Evolutionary conservation across 2,329 filamentous ascomycete genomes (phyloP), one percentile per base, ranked within the genome.

Genomic region (Diaporthe velutina): DNA sequence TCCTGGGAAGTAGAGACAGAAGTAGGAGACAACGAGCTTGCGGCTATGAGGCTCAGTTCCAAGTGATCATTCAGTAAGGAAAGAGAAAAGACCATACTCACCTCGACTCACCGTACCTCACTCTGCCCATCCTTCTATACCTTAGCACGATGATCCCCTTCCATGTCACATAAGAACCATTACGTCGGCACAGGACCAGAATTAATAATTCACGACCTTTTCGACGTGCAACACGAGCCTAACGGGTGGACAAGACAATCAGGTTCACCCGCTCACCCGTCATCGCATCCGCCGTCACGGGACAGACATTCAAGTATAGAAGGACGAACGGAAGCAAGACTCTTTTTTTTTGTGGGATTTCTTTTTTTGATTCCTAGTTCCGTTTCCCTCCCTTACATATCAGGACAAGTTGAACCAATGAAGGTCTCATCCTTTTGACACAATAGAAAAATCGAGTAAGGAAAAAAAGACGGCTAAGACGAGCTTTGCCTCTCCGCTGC

Each of bases 361-460:
- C 22, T 12, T 71, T 38, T 71, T 38, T 71, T 71, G 28, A 50
- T 67, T 71, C 22, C 35, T 38, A 45, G 25, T 54, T 30, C 55
- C 28, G 40, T 48, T 70, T 45, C 28, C 52, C 25, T 54, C 67
- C 55, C 22, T 71, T 74, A 68, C 64, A 66, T 54, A 60, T 19
- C 58, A 71, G 52, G 66, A 60, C 71, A 48, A 58, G 64, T 57
- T 50, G 15, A 64, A 68, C 74, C 74, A 68, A n/a, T 50, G 22
- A 68, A 74, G 52, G 71, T 55, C 25, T 74, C 35, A 66, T 57
- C 57, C 74, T 45, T 33, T 67, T 73, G 25, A 73, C 33, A 71
- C 67, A 75, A 54, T 61, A 70, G 50, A 64, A 72, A 55, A 71
- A 60, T 35, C 33, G 45, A 60, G 25, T 19, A 61, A 28, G 38